Percentiles rank a stretch among this genome's conserved stretches.
phyloP scores from a whole-genome alignment of 495 filamentous ascomycete genomes.

The Immersiella caudata region DNA sequence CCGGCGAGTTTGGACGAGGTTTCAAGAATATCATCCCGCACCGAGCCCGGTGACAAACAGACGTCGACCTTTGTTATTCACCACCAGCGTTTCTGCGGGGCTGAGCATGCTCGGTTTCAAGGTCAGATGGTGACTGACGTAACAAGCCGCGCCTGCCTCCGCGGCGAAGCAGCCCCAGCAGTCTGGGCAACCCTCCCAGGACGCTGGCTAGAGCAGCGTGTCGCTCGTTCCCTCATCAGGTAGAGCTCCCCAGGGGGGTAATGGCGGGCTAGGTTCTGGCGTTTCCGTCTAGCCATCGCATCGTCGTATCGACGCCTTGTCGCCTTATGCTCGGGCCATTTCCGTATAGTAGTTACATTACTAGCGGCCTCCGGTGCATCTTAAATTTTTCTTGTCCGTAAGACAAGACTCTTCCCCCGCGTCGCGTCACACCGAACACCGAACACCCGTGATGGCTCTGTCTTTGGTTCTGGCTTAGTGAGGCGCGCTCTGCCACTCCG shows the following conservation, averaged over 20 bases:
- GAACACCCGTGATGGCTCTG: neutral
- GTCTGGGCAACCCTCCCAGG: neutral
- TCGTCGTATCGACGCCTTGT: neutral
- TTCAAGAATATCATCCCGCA: neutral
- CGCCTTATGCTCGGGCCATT: neutral
- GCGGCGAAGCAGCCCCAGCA: conserved; percentile 29
- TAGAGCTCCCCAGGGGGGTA: neutral
- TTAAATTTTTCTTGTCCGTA: neutral
- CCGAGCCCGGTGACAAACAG: neutral
- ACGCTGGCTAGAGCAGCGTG: neutral
- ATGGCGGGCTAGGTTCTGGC: neutral
- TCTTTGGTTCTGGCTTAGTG: neutral
- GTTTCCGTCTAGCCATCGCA: neutral
- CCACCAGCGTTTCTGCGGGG: neutral
- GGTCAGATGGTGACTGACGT: conserved; percentile 23
- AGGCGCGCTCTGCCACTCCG: conserved; percentile 48
- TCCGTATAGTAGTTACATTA: neutral
- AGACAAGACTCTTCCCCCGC: neutral
- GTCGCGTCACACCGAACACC: neutral
- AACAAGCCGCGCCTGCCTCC: conserved; percentile 34
- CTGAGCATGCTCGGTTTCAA: neutral
- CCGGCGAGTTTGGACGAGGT: neutral
- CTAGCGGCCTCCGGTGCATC: neutral
- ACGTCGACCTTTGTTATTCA: neutral
- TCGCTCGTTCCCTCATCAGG: conserved; percentile 1